Conservation (phyloP, 2,329 filamentous ascomycete genomes). For the Metarhizium robertsii region DNA sequence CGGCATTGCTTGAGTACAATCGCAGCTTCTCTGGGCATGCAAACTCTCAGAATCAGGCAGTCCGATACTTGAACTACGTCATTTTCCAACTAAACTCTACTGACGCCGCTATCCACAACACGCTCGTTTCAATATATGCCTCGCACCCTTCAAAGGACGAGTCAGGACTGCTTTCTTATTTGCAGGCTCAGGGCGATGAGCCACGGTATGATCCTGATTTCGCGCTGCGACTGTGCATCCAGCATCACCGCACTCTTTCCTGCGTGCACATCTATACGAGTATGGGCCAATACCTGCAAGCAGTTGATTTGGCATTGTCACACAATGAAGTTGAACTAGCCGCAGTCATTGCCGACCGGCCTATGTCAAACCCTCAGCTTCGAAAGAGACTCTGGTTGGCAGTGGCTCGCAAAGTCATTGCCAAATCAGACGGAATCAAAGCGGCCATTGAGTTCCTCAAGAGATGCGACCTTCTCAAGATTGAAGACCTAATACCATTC, state of each 20-base stretch:
- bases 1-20: constrained; percentile 90
- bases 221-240: constrained; percentile 87
- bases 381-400: constrained; percentile 94
- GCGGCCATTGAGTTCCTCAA: constrained; percentile 88
- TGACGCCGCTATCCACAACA: constrained; percentile 89
- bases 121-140: constrained; percentile 90
- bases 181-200: constrained; percentile 82
- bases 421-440: constrained; percentile 78
- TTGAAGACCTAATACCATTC: constrained; percentile 95
- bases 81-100: constrained; percentile 77
- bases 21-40: constrained; percentile 56
- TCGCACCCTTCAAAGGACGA: constrained; percentile 78
- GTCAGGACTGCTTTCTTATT: constrained; percentile 74
- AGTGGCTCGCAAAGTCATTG: constrained; percentile 89
- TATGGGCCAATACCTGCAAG: constrained; percentile 91
- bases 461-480: constrained; percentile 81
- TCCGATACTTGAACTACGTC: constrained; percentile 87
- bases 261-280: constrained; percentile 96
- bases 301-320: constrained; percentile 84
- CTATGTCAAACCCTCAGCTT: constrained; percentile 66
- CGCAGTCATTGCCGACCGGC: constrained; percentile 77
- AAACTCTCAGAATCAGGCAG: constrained; percentile 73
- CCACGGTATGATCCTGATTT: constrained; percentile 92
- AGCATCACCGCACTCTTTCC: constrained; percentile 84
- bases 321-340: constrained; percentile 87